Base-by-base conservation (phyloP, 257 asterid genomes). In the Echium plantagineum region DNA sequence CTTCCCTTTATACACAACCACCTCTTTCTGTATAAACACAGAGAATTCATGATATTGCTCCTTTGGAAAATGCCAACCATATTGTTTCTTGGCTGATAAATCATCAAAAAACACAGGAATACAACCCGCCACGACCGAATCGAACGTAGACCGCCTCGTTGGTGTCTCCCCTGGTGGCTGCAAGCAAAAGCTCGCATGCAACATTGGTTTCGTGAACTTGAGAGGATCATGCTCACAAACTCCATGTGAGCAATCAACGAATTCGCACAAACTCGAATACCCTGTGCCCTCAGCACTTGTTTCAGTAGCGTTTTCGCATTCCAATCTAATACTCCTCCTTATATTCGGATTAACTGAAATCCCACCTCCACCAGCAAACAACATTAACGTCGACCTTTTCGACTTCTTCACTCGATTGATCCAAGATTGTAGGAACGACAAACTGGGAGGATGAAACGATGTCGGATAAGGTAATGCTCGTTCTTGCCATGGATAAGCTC, bases 161-260 rank as follows among this genome's bases (percentile, higher is more conserved):
- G 95, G 97, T 5, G 89, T 86, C 47, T 93, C 98, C 26, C 98
- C 98, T 0, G 98, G 97, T 5, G 98, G 98, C 75, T 93, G 97
- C 71, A 93, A 58, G 60, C 98, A 93, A 69, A 93, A 93, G 32
- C 77, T 86, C 5, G 98, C 68, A 46, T 80, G 77, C 69, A 93
- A 68, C 96, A 93, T 93, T 10, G 98, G 97, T 69, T 65, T 80
- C 94, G 84, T 93, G 24, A 79, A 80, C 72, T 63, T 72, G 7
- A 93, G 77, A 4, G 98, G 98, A 65, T 93, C 97, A 55, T 93
- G 98, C 72, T 93, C 91, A 61, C 98, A 89, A 6, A 86, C 20
- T 60, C 91, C 96, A 52, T 81, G 86, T 0, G 97, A 89, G 61
- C 98, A 93, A 71, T 93, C 98, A 13, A 93, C 84, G 51, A 89